Evolutionary conservation across 768 basidiomycete species (phyloP), one percentile per base, ranked within the genome.

Genomic region (Tubosaeta sp.): DNA sequence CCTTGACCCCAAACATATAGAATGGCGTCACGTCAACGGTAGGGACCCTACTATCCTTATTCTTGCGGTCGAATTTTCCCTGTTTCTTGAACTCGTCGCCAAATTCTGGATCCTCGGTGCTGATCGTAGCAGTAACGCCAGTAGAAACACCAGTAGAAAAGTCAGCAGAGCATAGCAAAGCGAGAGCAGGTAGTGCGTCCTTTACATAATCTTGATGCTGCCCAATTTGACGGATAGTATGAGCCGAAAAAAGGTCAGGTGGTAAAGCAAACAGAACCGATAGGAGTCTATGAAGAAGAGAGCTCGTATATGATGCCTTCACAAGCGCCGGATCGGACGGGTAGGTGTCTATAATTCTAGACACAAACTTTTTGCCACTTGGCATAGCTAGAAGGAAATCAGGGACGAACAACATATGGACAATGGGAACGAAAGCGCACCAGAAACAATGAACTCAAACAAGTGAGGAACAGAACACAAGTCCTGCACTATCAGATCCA

Each of bases 321-420:
- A 67, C 59, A 16, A 51, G 58, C 14, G 56, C 54, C 7, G 62
- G 53, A 36, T 57, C 57, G 1, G 44, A 48, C 2, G 73, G 75
- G 46, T 72, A 76, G 14, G 52, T 48, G 14, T 63, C 53, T 14
- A 74, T 16, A 25, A 76, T 68, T 61, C 58, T 68, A 30, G 30
- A 18, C 35, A 57, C 50, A 21, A 72, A n/a, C 21, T 30, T 12
- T 24, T 25, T 39, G n/a, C 40, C 46, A 13, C 34, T 46, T n/a
- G 58, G 49, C 43, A 51, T 47, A 25, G 47, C 67, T 67, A 42
- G 22, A 18, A 3, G 40, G 0, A 34, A 25, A 41, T 57, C 44
- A 53, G 51, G 31, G 12, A 16, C 45, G 4, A 21, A 27, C 10
- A 35, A 25, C 5, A 18, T 4, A 13, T 9, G 30, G 0, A 6